A percentile compares a stretch with the other conserved stretches of the same genome.
Evolutionary conservation across 78 protist species (phyloP).

Genomic region (Dictyostelium firmibasis): DNA sequence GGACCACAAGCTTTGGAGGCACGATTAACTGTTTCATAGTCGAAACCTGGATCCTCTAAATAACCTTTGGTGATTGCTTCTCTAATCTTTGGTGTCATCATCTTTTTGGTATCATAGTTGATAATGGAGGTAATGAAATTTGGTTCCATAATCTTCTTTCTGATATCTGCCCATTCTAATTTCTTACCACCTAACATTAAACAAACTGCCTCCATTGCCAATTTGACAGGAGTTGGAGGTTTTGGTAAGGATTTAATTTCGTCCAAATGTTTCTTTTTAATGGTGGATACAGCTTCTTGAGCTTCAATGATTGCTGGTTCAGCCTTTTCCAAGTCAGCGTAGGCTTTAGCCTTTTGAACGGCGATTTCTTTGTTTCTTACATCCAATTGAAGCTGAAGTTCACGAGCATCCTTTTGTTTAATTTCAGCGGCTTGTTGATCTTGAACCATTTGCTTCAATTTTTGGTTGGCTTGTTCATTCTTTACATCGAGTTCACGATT

Average conservation of each 20-base stretch:
- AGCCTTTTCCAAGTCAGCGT: conserved; percentile 87
- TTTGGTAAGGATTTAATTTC: conserved; percentile 89
- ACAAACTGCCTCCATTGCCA: conserved; percentile 91
- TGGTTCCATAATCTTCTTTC: conserved; percentile 73
- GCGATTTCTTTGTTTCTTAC: conserved; percentile 67
- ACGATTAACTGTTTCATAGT: conserved; percentile 83
- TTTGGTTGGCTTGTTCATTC: conserved; percentile 89
- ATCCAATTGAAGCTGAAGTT: conserved; percentile 68
- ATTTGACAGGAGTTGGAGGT: conserved; percentile 91
- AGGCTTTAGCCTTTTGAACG: conserved; percentile 73
- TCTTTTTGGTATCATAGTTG: conserved; percentile 87
- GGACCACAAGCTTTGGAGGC: conserved; percentile 98
- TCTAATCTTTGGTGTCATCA: conserved; percentile 33
- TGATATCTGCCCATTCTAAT: conserved; percentile 91
- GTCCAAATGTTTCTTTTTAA: conserved; percentile 86
- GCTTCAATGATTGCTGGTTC: conserved; percentile 94
- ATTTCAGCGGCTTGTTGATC: conserved; percentile 87
- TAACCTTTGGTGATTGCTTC: conserved; percentile 66
- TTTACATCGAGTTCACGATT: conserved; percentile 84
- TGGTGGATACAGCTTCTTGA: conserved; percentile 82
- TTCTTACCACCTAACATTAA: conserved; percentile 82
- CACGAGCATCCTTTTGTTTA: conserved; percentile 72
- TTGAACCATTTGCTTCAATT: conserved; percentile 89
- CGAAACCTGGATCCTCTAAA: conserved; percentile 81
- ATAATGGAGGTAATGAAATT: conserved; percentile 89